phyloP scores from a whole-genome alignment of 345 rosid genomes.

The Mercurialis annua region DNA sequence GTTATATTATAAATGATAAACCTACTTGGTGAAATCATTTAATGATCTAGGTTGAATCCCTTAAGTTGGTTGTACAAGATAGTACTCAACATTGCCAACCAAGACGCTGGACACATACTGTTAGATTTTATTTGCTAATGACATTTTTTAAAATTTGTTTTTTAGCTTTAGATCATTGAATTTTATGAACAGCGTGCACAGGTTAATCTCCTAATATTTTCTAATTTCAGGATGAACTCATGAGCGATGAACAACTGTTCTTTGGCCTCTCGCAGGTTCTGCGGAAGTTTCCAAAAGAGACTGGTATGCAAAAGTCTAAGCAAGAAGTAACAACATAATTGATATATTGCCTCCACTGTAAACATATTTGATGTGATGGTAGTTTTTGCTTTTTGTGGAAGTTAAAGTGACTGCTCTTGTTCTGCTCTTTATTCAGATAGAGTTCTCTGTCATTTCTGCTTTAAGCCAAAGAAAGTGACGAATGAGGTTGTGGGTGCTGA shows the following conservation, averaged over 20 bases:
- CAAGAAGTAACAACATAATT: background rate
- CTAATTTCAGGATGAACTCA: slow-evolving; percentile 78
- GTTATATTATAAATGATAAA: background rate
- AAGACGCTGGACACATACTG: background rate
- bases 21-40: background rate
- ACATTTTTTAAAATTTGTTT: background rate
- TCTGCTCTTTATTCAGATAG: slow-evolving; percentile 57
- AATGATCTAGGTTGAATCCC: background rate
- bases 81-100: background rate
- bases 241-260: slow-evolving; percentile 92
- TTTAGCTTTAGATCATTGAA: background rate
- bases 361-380: too few species aligned
- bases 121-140: background rate
- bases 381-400: slow-evolving; percentile 12
- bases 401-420: slow-evolving; percentile 15
- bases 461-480: slow-evolving; percentile 80
- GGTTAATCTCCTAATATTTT: slow-evolving; percentile 12
- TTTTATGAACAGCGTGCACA: slow-evolving; percentile 7
- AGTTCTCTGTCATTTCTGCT: slow-evolving; percentile 97
- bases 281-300: slow-evolving; percentile 95
- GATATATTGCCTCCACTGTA: too few species aligned
- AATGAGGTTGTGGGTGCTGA: slow-evolving; percentile 56
- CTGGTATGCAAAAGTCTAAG: slow-evolving; percentile 45
- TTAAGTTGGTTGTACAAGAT: background rate
- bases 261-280: slow-evolving; percentile 93